Evolutionary conservation across 257 asterid genomes (phyloP).

Genomic region (Scutellaria minor): DNA sequence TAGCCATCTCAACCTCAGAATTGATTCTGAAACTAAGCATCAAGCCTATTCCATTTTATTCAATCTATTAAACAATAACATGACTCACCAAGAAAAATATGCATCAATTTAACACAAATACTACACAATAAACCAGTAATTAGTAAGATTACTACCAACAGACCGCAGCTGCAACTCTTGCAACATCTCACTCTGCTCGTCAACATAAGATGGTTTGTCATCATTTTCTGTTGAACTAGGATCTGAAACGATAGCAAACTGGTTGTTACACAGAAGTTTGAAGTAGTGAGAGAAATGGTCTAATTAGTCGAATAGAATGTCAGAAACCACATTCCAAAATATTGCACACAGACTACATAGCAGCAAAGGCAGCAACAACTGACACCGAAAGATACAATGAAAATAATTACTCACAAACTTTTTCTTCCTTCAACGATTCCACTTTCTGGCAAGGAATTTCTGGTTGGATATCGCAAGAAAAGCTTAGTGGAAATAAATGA

Average conservation of each 20-base stretch:
- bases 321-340: constrained; percentile 10
- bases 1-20: neutral
- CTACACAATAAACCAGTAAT: neutral
- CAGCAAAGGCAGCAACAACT: neutral
- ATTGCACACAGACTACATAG: neutral
- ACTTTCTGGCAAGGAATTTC: constrained; percentile 72
- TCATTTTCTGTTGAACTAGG: constrained; percentile 42
- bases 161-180: constrained; percentile 64
- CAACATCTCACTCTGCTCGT: constrained; percentile 61
- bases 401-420: constrained; percentile 38
- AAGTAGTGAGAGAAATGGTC: neutral
- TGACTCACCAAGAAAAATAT: neutral
- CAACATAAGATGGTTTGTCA: constrained; percentile 54
- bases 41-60: neutral
- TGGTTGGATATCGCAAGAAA: constrained; percentile 40
- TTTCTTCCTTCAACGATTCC: constrained; percentile 43
- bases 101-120: neutral
- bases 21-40: constrained; percentile 15
- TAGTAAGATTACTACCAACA: constrained; percentile 53
- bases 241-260: constrained; percentile 42
- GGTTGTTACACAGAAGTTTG: neutral
- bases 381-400: neutral
- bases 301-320: neutral
- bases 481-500: constrained; percentile 17
- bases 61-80: neutral